Percentiles rank a stretch among this genome's conserved stretches.
These are phyloP conservation scores for Celoporthe dispersa DNA, from an alignment of 2,329 filamentous ascomycete species.

Conservation along the genomic window DNA sequence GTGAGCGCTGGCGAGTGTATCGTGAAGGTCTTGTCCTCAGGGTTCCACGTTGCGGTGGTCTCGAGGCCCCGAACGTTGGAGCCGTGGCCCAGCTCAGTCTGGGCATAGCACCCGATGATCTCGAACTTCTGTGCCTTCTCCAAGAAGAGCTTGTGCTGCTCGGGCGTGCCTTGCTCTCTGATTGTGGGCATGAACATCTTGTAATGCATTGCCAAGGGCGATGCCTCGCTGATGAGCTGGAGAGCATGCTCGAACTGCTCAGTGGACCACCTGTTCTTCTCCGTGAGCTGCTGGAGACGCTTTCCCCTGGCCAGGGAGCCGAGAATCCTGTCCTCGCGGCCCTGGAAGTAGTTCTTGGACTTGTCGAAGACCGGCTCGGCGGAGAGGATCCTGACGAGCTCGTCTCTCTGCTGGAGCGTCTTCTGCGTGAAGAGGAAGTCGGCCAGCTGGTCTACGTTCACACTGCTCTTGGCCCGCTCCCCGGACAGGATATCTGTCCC, in stretches of 20 bases:
- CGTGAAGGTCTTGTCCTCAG: conserved; percentile 73
- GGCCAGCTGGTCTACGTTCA: conserved; percentile 70
- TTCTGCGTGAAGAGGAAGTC: conserved; percentile 72
- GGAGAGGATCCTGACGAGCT: conserved; percentile 67
- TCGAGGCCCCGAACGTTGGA: conserved; percentile 76
- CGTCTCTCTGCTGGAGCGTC: conserved; percentile 62
- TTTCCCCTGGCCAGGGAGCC: conserved; percentile 72
- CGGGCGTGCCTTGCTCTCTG: conserved; percentile 71
- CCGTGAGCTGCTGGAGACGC: conserved; percentile 67
- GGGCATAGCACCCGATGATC: conserved; percentile 78
- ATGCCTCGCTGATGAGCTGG: conserved; percentile 73
- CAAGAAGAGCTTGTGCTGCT: conserved; percentile 75
- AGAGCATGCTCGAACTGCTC: conserved; percentile 69
- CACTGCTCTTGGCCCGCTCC: conserved; percentile 69
- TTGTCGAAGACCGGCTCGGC: conserved; percentile 76
- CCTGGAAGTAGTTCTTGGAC: conserved; percentile 75
- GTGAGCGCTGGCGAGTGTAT: conserved; percentile 76
- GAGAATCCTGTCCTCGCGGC: conserved; percentile 70
- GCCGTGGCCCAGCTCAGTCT: conserved; percentile 80
- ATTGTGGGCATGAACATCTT: conserved; percentile 60
- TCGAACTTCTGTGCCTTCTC: conserved; percentile 71
- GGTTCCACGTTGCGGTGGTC: conserved; percentile 75
- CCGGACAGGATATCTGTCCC: conserved; percentile 70
- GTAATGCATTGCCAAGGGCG: conserved; percentile 74
- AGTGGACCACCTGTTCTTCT: conserved; percentile 68